Percentiles rank a stretch among this genome's conserved stretches.
Evolutionary conservation across 352 stramenopile genomes (phyloP).

Genomic region (Aphanomyces stellatus): DNA sequence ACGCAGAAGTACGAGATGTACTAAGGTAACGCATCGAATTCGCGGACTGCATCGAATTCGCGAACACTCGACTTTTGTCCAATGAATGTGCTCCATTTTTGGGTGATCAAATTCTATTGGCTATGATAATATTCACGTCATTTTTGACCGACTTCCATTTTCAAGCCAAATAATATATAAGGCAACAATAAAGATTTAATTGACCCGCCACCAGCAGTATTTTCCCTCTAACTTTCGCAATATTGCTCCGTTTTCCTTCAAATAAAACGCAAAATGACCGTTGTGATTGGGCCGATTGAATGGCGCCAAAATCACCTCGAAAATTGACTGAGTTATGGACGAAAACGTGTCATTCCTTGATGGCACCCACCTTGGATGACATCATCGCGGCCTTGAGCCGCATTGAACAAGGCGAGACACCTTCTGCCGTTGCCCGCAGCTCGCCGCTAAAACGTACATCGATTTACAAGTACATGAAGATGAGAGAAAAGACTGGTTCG

Average conservation of each 20-base stretch:
- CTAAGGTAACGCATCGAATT: neutral
- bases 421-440: neutral
- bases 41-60: neutral
- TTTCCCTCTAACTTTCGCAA: neutral
- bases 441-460: neutral
- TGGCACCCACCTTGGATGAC: neutral
- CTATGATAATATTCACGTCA: slow-evolving; percentile 2
- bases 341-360: neutral
- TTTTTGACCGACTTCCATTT: neutral
- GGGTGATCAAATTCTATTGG: neutral
- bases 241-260: neutral
- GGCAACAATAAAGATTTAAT: neutral
- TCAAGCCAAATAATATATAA: neutral
- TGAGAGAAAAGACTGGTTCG: neutral
- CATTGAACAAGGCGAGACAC: neutral
- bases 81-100: neutral
- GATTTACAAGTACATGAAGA: neutral
- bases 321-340: neutral
- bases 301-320: neutral
- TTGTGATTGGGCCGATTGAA: neutral
- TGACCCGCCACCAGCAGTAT: neutral
- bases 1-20: neutral
- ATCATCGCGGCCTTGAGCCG: neutral
- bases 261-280: neutral
- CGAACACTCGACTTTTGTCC: neutral